These are phyloP conservation scores for Saccharomycodes ludwigii DNA, from an alignment of 805 yeast species.

Conservation along the genomic window DNA sequence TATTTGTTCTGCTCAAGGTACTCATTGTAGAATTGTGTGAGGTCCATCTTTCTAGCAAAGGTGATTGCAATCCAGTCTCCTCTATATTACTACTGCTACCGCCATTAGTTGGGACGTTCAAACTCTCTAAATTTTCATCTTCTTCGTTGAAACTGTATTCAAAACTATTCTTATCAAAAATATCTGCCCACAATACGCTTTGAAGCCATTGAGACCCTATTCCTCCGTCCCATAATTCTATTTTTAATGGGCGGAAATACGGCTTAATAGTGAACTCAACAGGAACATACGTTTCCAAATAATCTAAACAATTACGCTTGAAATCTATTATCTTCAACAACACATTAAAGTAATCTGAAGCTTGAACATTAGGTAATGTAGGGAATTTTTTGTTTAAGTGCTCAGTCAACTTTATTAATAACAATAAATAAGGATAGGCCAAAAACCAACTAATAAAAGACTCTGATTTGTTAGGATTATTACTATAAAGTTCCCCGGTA, in stretches of 20 bases:
- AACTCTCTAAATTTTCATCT: too few species aligned
- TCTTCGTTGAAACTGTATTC: slow-evolving; percentile 4
- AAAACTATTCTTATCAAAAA: slow-evolving; percentile 13
- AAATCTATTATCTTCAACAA: too few species aligned
- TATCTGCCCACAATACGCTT: slow-evolving; percentile 18
- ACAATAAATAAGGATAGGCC: slow-evolving; percentile 1
- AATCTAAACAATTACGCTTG: too few species aligned
- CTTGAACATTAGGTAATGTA: neutral
- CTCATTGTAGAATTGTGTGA: slow-evolving; percentile 17
- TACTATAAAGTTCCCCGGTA: slow-evolving; percentile 1
- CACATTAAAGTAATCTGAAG: too few species aligned
- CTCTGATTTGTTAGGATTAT: neutral
- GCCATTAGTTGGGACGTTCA: neutral
- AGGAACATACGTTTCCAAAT: slow-evolving; percentile 8
- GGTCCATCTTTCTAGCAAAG: slow-evolving; percentile 16
- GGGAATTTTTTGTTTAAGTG: neutral
- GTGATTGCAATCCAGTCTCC: slow-evolving; percentile 9
- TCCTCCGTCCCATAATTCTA: slow-evolving; percentile 8
- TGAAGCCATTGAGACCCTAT: slow-evolving; percentile 14
- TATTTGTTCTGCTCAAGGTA: slow-evolving; percentile 17
- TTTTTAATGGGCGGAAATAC: slow-evolving; percentile 6
- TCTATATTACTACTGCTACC: neutral
- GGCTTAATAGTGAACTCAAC: slow-evolving; percentile 6
- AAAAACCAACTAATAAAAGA: slow-evolving; percentile 6
- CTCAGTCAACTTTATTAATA: neutral